Evolutionary conservation across 2,329 filamentous ascomycete species (phyloP).

Genomic region (Xylariales sp.): DNA sequence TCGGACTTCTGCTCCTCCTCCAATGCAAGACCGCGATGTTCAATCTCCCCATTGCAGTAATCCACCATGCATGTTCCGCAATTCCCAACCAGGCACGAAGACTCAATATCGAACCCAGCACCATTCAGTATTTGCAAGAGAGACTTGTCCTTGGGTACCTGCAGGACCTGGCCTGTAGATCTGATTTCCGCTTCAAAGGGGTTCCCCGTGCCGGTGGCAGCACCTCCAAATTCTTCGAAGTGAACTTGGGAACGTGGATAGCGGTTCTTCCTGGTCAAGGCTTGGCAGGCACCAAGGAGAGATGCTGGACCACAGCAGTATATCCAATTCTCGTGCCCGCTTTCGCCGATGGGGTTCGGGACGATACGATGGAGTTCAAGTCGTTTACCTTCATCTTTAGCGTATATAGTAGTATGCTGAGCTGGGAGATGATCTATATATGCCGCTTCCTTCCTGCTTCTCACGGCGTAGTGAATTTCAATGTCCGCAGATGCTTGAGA

Average conservation of each 20-base stretch:
- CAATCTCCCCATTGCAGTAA: slow-evolving; percentile 19
- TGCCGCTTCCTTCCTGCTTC: slow-evolving; percentile 20
- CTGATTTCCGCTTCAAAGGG: slow-evolving; percentile 24
- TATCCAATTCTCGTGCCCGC: slow-evolving; percentile 19
- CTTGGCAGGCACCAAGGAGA: slow-evolving; percentile 17
- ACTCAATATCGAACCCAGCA: slow-evolving; percentile 26
- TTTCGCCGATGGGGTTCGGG: slow-evolving; percentile 14
- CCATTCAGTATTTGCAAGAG: slow-evolving; percentile 25
- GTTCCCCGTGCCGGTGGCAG: slow-evolving; percentile 19
- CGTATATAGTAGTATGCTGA: slow-evolving; percentile 18
- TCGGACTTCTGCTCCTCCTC: slow-evolving; percentile 22
- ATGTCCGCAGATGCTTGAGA: slow-evolving; percentile 11
- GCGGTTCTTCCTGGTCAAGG: slow-evolving; percentile 12
- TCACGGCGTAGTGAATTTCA: slow-evolving; percentile 25
- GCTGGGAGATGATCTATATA: slow-evolving; percentile 20
- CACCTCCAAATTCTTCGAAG: slow-evolving; percentile 24
- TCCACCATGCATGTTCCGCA: slow-evolving; percentile 26
- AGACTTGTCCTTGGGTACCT: slow-evolving; percentile 22
- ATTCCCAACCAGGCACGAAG: slow-evolving; percentile 24
- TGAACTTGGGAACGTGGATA: slow-evolving; percentile 20
- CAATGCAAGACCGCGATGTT: slow-evolving; percentile 22
- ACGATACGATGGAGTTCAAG: slow-evolving; percentile 32
- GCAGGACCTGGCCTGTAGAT: slow-evolving; percentile 16
- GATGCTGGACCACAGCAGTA: slow-evolving; percentile 26
- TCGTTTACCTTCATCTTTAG: slow-evolving; percentile 18